phyloP scores from a whole-genome alignment of 2,329 filamentous ascomycete genomes.

The Uncinocarpus reesii region DNA sequence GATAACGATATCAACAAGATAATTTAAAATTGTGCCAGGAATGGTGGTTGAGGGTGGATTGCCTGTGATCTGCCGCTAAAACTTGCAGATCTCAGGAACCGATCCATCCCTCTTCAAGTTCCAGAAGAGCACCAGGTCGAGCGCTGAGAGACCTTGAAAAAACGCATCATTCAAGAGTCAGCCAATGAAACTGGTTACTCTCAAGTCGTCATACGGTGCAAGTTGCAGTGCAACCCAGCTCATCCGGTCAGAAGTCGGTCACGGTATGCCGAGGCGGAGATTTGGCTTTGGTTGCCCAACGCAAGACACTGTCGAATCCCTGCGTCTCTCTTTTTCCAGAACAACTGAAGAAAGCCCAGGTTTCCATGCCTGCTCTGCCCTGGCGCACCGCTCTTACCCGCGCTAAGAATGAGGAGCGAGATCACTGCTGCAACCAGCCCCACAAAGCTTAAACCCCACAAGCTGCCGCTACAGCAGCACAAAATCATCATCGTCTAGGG shows the following conservation, averaged over 20 bases:
- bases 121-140: too few relatives aligned
- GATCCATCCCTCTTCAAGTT: background rate
- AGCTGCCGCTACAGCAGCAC: background rate
- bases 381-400: background rate
- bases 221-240: too few relatives aligned
- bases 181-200: too few relatives aligned
- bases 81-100: background rate
- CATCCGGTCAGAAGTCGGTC: too few relatives aligned
- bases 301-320: background rate
- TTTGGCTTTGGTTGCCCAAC: background rate
- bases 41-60: too few relatives aligned
- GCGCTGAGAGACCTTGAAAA: too few relatives aligned
- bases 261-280: background rate
- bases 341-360: background rate
- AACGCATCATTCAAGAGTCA: too few relatives aligned
- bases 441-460: background rate
- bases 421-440: constrained; percentile 2
- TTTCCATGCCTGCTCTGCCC: background rate
- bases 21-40: too few relatives aligned
- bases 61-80: constrained; percentile 4
- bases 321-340: constrained; percentile 4
- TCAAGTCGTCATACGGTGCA: too few relatives aligned
- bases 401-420: background rate
- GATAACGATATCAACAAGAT: too few relatives aligned
- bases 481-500: background rate